phyloP scores from a whole-genome alignment of 1,139 yeast species.

The Kurtzmaniella quercitrusa region DNA sequence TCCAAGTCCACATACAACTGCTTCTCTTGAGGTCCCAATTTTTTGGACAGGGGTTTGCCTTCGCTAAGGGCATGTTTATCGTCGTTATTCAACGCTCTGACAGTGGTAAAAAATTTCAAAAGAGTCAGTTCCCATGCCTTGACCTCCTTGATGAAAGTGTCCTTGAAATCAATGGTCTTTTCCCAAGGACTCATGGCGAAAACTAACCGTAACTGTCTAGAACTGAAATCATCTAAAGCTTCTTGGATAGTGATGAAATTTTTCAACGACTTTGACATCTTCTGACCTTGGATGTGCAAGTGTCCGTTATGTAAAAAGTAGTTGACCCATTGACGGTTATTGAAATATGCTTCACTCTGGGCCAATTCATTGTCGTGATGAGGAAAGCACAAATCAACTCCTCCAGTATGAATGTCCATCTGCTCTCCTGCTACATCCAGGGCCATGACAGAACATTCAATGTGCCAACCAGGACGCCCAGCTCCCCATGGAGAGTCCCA shows the following conservation, averaged over 20 bases:
- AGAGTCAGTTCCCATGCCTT: slow-evolving; percentile 68
- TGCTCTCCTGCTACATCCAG: slow-evolving; percentile 76
- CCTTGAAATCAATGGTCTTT: slow-evolving; percentile 87
- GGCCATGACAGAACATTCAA: slow-evolving; percentile 99
- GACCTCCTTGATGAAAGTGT: slow-evolving; percentile 70
- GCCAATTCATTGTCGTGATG: slow-evolving; percentile 98
- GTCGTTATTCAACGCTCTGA: slow-evolving; percentile 70
- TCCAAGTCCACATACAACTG: slow-evolving; percentile 49
- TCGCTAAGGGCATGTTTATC: slow-evolving; percentile 46
- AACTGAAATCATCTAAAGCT: slow-evolving; percentile 64
- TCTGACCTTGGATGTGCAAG: slow-evolving; percentile 95
- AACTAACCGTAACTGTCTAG: slow-evolving; percentile 84
- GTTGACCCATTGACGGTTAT: slow-evolving; percentile 92
- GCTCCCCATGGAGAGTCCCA: slow-evolving; percentile 97
- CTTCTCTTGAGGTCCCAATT: slow-evolving; percentile 49
- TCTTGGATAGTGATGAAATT: slow-evolving; percentile 93
- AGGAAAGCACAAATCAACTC: slow-evolving; percentile 97
- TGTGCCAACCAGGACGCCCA: slow-evolving; percentile 99
- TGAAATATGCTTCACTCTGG: slow-evolving; percentile 90
- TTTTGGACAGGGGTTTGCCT: slow-evolving; percentile 52
- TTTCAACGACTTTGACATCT: slow-evolving; percentile 92
- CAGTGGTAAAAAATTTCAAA: slow-evolving; percentile 77
- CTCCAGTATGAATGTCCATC: slow-evolving; percentile 96
- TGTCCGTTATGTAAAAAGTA: slow-evolving; percentile 97
- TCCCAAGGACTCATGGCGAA: slow-evolving; percentile 94